Evolutionary conservation across 345 rosid species (phyloP).

Genomic region (Gossypium anomalum): DNA sequence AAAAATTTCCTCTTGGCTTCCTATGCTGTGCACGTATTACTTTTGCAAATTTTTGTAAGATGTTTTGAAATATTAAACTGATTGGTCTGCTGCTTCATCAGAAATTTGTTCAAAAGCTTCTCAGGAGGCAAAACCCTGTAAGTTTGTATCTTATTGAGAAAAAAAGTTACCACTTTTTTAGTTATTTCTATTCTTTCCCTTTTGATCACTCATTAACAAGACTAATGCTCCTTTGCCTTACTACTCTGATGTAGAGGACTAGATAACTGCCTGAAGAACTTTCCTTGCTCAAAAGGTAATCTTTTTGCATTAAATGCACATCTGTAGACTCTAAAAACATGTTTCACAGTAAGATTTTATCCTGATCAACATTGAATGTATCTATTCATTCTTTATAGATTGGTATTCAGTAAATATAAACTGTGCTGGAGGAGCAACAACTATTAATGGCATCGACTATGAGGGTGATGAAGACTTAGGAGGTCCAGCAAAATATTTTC

Average conservation of each 20-base stretch:
- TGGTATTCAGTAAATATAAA: slow-evolving; percentile 33
- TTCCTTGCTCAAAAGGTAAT: slow-evolving; percentile 22
- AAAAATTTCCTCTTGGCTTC: not conserved
- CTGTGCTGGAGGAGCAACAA: slow-evolving; percentile 43
- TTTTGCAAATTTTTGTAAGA: not conserved
- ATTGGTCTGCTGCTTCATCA: slow-evolving; percentile 9
- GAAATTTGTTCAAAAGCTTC: slow-evolving; percentile 32
- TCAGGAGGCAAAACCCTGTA: slow-evolving; percentile 10
- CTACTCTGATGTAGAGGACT: slow-evolving; percentile 6
- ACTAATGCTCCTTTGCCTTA: not conserved
- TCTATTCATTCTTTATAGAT: slow-evolving; percentile 16
- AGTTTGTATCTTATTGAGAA: not conserved
- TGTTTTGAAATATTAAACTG: not conserved
- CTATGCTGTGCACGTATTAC: not conserved
- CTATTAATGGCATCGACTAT: slow-evolving; percentile 23
- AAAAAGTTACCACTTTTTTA: not conserved
- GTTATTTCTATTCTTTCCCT: not conserved
- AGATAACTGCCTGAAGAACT: slow-evolving; percentile 6
- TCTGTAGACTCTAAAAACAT: not conserved
- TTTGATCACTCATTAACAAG: not conserved
- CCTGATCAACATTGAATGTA: not conserved
- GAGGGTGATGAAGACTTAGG: slow-evolving; percentile 33
- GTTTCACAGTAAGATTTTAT: too few species aligned
- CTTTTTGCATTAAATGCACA: not conserved
- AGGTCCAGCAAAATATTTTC: slow-evolving; percentile 34